Conservation (phyloP, 371 early-diverging fungal species). For the Saksenaea oblongispora region DNA sequence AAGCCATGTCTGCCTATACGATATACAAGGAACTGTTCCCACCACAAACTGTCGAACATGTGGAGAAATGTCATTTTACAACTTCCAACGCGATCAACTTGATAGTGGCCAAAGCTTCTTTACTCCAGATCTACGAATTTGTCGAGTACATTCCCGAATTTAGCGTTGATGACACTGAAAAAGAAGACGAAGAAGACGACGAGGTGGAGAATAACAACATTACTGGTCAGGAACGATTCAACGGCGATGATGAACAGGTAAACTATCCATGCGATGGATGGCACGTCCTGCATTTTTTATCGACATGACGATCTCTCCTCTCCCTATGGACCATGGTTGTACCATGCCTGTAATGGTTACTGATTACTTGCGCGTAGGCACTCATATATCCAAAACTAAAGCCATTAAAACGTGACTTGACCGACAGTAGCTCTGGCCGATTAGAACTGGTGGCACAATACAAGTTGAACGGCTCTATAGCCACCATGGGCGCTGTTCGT, state of each 20-base stretch:
- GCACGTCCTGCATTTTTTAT: background rate
- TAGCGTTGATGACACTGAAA: slow-evolving; percentile 12
- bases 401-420: slow-evolving; percentile 28
- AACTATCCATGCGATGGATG: background rate
- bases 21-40: slow-evolving; percentile 81
- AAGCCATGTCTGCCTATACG: slow-evolving; percentile 60
- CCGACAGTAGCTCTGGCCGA: slow-evolving; percentile 58
- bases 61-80: slow-evolving; percentile 74
- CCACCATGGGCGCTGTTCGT: slow-evolving; percentile 77
- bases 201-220: slow-evolving; percentile 12
- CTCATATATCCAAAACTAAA: slow-evolving; percentile 47
- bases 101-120: slow-evolving; percentile 71
- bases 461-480: slow-evolving; percentile 78
- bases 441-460: slow-evolving; percentile 77
- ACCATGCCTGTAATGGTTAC: background rate
- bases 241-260: slow-evolving; percentile 32
- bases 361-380: slow-evolving; percentile 22
- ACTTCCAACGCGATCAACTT: slow-evolving; percentile 72
- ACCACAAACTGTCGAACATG: slow-evolving; percentile 79
- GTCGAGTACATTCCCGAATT: slow-evolving; percentile 59
- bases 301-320: background rate
- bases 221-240: slow-evolving; percentile 21
- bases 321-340: background rate
- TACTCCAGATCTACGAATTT: slow-evolving; percentile 84
- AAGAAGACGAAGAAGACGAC: slow-evolving; percentile 14